A percentile compares a stretch with the other conserved stretches of the same genome.
phyloP scores from a whole-genome alignment of 441 rosid species.

The Pelargonium australe region DNA sequence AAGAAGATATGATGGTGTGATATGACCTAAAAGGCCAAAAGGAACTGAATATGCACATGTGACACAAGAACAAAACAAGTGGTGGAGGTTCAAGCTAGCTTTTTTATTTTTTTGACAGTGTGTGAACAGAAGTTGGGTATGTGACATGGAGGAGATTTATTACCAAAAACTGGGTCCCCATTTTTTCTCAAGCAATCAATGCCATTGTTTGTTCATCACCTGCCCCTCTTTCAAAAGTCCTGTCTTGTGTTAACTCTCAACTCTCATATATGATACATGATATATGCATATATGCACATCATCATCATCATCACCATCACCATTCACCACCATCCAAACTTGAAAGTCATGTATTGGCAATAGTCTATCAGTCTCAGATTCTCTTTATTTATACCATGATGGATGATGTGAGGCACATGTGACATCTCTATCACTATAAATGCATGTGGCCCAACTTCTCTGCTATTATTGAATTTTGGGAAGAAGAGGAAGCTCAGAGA shows the following conservation, averaged over 20 bases:
- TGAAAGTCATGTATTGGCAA: no score
- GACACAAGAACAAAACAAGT: no score
- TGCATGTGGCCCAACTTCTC: slow-evolving; percentile 4
- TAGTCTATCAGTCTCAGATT: background rate
- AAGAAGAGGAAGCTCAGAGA: background rate
- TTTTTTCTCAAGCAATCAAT: slow-evolving; percentile 5
- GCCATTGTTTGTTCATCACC: slow-evolving; percentile 2
- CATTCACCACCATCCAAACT: no score
- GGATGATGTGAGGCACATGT: background rate
- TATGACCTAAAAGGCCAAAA: no score
- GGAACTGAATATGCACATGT: no score
- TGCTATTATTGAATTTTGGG: slow-evolving; percentile 7
- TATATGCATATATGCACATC: background rate
- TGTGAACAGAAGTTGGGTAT: no score
- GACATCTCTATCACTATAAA: slow-evolving; percentile 9
- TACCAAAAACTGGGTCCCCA: slow-evolving; percentile 3
- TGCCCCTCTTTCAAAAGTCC: background rate
- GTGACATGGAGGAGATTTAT: background rate
- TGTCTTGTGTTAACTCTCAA: background rate
- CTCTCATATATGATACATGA: background rate
- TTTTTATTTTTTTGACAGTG: no score
- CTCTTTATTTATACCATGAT: background rate
- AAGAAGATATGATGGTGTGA: no score
- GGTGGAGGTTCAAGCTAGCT: no score
- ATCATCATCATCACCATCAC: background rate